These are phyloP conservation scores for Candida khao-thaluensis DNA, from an alignment of 805 yeast species.

Conservation along the genomic window DNA sequence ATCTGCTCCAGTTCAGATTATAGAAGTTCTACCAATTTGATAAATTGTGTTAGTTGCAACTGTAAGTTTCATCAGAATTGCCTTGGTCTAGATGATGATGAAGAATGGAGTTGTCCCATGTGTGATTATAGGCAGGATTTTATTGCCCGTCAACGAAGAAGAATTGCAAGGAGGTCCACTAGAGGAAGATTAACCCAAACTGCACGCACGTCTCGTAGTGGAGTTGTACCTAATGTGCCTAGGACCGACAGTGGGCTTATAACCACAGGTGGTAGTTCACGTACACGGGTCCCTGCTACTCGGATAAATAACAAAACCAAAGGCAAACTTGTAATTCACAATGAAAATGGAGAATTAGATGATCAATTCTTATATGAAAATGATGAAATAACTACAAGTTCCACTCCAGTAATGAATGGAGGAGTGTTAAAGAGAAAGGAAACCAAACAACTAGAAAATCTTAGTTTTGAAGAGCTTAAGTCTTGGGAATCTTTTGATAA, in stretches of 20 bases:
- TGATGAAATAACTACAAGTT: conserved; percentile 1
- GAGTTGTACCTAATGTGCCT: neutral
- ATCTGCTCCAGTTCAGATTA: conserved; percentile 37
- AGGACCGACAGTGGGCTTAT: neutral
- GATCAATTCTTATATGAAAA: conserved; percentile 27
- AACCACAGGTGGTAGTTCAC: conserved; percentile 1
- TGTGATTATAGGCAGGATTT: conserved; percentile 45
- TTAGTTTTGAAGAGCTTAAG: conserved; percentile 34
- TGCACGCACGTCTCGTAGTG: neutral
- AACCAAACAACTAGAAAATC: conserved; percentile 24
- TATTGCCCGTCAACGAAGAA: neutral
- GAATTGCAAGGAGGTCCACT: neutral
- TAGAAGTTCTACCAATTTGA: conserved; percentile 20
- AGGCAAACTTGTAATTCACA: conserved; percentile 22
- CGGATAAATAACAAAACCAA: too few species aligned
- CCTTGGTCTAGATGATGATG: conserved; percentile 25
- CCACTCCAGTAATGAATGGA: conserved; percentile 31
- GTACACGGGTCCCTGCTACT: too few species aligned
- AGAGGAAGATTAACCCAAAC: neutral
- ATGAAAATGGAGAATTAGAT: conserved; percentile 31
- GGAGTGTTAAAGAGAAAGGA: conserved; percentile 39
- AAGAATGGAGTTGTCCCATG: conserved; percentile 50
- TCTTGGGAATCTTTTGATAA: conserved; percentile 40
- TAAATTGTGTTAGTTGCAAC: conserved; percentile 34
- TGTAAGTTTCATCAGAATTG: conserved; percentile 42